Percentiles rank a stretch among this genome's conserved stretches.
Conservation (phyloP, 1,284 basidiomycete species). For the Ganoderma meredithae region DNA sequence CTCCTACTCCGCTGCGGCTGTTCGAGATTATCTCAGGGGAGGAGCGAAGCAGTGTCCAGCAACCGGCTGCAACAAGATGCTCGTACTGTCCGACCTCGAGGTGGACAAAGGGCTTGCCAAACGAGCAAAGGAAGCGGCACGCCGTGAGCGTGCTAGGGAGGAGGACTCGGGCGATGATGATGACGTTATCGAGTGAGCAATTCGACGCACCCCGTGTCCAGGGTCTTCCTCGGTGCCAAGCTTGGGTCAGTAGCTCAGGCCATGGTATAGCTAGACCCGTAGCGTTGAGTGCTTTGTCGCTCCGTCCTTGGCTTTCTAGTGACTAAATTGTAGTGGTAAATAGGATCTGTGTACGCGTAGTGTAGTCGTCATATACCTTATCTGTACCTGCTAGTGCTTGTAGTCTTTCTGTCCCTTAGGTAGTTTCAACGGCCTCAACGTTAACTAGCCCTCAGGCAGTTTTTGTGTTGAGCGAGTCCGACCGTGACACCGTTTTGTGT, state of each 20-base stretch:
- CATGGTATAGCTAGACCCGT: too few species aligned
- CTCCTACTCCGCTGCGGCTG: slow-evolving; percentile 72
- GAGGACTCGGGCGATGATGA: slow-evolving; percentile 58
- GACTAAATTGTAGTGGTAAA: slow-evolving; percentile 20
- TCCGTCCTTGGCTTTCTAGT: slow-evolving; percentile 14
- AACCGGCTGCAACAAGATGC: slow-evolving; percentile 68
- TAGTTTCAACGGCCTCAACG: too few species aligned
- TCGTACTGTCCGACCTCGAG: slow-evolving; percentile 60
- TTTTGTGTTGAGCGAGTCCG: neutral
- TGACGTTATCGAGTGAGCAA: slow-evolving; percentile 68
- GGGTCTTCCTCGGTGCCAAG: neutral
- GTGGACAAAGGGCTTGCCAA: slow-evolving; percentile 65
- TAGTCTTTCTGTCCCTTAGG: neutral
- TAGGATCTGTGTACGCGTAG: slow-evolving; percentile 5
- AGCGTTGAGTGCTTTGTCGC: neutral
- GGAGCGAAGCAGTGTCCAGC: slow-evolving; percentile 65
- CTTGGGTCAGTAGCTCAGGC: neutral
- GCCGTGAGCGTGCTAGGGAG: slow-evolving; percentile 56
- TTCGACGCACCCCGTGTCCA: neutral
- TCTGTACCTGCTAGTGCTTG: slow-evolving; percentile 7
- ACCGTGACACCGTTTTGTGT: neutral
- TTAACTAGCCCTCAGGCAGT: neutral
- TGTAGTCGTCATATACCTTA: neutral
- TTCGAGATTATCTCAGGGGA: slow-evolving; percentile 60
- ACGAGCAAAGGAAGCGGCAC: slow-evolving; percentile 61